A percentile compares a stretch with the other conserved stretches of the same genome.
Conservation (phyloP, 2,329 filamentous ascomycete species). For the Penicillium sp. region DNA sequence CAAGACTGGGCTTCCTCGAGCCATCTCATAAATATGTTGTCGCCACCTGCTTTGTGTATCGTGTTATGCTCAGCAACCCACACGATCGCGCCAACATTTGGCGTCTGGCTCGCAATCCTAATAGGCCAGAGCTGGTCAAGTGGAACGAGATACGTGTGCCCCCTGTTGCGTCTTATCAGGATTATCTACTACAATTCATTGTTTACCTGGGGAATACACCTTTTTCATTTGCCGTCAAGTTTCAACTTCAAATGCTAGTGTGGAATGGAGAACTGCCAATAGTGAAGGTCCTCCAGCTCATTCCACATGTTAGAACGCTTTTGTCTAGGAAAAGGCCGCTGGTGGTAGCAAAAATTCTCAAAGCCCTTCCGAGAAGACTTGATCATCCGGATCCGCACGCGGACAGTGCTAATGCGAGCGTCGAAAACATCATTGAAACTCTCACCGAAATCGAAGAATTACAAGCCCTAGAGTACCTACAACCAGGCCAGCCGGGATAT, state of each 20-base stretch:
- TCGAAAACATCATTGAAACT: constrained; percentile 39
- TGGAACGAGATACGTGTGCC: constrained; percentile 18
- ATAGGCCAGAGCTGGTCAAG: constrained; percentile 18
- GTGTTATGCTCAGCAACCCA: constrained; percentile 29
- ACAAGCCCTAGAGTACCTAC: constrained; percentile 7
- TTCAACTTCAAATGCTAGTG: constrained; percentile 61
- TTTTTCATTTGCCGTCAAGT: constrained; percentile 54
- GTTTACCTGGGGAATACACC: constrained; percentile 9
- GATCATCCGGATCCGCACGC: constrained; percentile 52
- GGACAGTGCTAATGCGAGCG: constrained; percentile 41
- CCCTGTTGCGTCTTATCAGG: constrained; percentile 12
- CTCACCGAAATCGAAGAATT: constrained; percentile 41
- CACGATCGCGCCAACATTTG: constrained; percentile 24
- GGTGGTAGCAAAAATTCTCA: constrained; percentile 53
- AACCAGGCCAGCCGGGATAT: constrained; percentile 9
- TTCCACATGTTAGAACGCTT: constrained; percentile 40
- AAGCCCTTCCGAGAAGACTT: constrained; percentile 50
- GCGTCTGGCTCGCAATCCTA: constrained; percentile 19
- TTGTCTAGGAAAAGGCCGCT: constrained; percentile 25
- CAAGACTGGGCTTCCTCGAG: constrained; percentile 18
- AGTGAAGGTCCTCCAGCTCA: constrained; percentile 45
- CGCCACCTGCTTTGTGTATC: constrained; percentile 44
- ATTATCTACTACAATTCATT: constrained; percentile 16
- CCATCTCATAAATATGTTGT: constrained; percentile 18
- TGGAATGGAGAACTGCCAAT: constrained; percentile 62